phyloP scores from a whole-genome alignment of 2,329 filamentous ascomycete genomes.

The Phyllosticta citriasiana region DNA sequence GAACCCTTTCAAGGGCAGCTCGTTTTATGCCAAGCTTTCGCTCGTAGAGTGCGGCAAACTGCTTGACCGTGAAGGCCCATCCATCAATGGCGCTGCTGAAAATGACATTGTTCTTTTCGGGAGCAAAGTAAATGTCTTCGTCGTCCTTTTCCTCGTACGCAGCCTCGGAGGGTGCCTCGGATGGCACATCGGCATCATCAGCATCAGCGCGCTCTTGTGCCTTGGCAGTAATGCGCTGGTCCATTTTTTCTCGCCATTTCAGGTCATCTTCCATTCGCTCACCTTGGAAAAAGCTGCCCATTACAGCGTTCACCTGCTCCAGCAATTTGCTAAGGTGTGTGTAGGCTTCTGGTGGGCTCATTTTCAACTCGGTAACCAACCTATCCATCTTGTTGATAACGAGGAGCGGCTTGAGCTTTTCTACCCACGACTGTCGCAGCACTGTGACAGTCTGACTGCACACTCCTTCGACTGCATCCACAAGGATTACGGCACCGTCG shows the following conservation, averaged over 20 bases:
- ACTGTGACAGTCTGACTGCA: constrained; percentile 98
- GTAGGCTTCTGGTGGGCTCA: constrained; percentile 84
- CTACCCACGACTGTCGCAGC: constrained; percentile 85
- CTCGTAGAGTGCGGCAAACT: constrained; percentile 89
- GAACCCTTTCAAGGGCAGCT: constrained; percentile 75
- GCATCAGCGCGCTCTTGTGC: constrained; percentile 41
- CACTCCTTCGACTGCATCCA: constrained; percentile 94
- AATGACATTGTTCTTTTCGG: constrained; percentile 97
- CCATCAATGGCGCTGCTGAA: constrained; percentile 96
- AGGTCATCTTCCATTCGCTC: constrained; percentile 98
- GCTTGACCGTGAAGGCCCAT: constrained; percentile 96
- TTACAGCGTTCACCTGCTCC: constrained; percentile 93
- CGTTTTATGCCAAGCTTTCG: constrained; percentile 95
- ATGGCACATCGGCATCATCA: constrained; percentile 36
- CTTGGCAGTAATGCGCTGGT: constrained; percentile 70
- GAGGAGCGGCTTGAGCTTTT: constrained; percentile 86
- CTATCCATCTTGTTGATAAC: constrained; percentile 99
- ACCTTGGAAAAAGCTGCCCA: constrained; percentile 95
- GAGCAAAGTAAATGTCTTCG: constrained; percentile 95
- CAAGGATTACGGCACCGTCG: constrained; percentile 86
- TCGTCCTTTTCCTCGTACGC: constrained; percentile 86
- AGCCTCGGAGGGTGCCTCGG: constrained; percentile 37
- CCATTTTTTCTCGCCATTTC: constrained; percentile 88
- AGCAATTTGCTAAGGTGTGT: constrained; percentile 79
- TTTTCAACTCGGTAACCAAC: constrained; percentile 84